These are phyloP conservation scores for Ophiobolus disseminans DNA, from an alignment of 2,329 filamentous ascomycete genomes.

Conservation along the genomic window DNA sequence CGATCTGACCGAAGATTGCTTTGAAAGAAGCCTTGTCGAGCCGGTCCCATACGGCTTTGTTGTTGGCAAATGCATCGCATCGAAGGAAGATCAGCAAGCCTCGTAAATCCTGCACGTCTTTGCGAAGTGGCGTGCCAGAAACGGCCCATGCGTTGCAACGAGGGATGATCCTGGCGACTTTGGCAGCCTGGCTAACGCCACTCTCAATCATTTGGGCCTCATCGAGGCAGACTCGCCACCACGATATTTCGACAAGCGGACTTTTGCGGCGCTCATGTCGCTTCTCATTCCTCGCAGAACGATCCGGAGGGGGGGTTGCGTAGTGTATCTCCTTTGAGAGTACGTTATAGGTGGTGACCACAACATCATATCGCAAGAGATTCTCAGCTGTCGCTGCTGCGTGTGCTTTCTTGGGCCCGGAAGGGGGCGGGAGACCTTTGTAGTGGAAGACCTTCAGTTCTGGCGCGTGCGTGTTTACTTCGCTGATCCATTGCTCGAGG, in stretches of 20 bases:
- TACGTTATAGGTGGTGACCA: constrained; percentile 70
- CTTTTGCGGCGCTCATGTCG: constrained; percentile 72
- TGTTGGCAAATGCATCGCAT: constrained; percentile 76
- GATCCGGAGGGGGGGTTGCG: constrained; percentile 71
- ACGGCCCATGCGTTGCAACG: constrained; percentile 90
- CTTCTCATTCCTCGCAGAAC: constrained; percentile 69
- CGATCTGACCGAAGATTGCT: constrained; percentile 72
- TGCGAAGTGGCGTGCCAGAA: constrained; percentile 86
- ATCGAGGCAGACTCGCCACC: constrained; percentile 81
- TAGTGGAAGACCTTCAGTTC: constrained; percentile 64
- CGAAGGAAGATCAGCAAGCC: constrained; percentile 82
- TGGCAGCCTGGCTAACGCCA: constrained; percentile 82
- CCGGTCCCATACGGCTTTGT: constrained; percentile 70
- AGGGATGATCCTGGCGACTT: constrained; percentile 79
- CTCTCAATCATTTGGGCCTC: constrained; percentile 94
- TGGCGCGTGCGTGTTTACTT: constrained; percentile 65
- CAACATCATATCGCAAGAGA: constrained; percentile 62
- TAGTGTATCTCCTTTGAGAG: constrained; percentile 84
- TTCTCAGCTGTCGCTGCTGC: constrained; percentile 54
- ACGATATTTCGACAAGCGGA: constrained; percentile 79
- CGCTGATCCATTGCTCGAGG: constrained; percentile 68
- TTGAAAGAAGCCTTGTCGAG: constrained; percentile 73
- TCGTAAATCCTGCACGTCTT: constrained; percentile 77
- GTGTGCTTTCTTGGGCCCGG: constrained; percentile 38
- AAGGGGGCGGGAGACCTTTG: constrained; percentile 54